Base-by-base conservation (phyloP, 163 green algal genomes). In the Botryococcus braunii region DNA sequence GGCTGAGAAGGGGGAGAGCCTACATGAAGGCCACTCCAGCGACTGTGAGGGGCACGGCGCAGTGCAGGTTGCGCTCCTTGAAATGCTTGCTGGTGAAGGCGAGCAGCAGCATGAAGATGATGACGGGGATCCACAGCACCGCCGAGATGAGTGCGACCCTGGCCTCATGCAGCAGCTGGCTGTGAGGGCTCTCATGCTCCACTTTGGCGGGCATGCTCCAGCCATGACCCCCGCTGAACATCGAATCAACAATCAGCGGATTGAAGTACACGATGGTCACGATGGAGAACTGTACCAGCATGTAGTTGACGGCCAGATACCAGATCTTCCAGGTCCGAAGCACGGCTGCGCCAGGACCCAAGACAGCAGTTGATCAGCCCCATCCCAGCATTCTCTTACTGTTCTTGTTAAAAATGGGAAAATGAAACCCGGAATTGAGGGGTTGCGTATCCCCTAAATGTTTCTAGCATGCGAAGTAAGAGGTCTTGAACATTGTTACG, bases 221-320 rank as follows among this genome's bases (percentile, higher is more conserved):
- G 25, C 47, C 47, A 1, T 31, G 5, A 38, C n/a, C n/a, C 23
- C 59, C 59, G 49, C 47, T 36, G 13, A 66, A 48, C 37, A 66
- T 17, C 5, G 59, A n/a, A 36, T 66, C 59, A 46, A 52, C 43
- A 13, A 52, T 13, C 43, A 52, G 43, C 43, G 59, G 59, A 38
- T 66, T 66, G 59, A 66, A 66, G 59, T 66, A 66, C 1, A 66
- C 59, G 36, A 66, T n/a, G 4, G 59, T 38, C 13, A 38, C 49
- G 59, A 66, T 66, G 59, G 27, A 31, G 2, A 47, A 66, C 35
- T 66, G 59, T 38, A 66, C 11, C 21, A 66, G 36, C 27, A 38
- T 38, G 5, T 66, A 66, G 3, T 25, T 35, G 35, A 66, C 36
- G 36, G 35, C 7, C 34, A 66, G 56, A 40, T 64, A 64, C 56